Conservation (phyloP, 2,329 filamentous ascomycete genomes). For the Metarhizium rileyi region DNA sequence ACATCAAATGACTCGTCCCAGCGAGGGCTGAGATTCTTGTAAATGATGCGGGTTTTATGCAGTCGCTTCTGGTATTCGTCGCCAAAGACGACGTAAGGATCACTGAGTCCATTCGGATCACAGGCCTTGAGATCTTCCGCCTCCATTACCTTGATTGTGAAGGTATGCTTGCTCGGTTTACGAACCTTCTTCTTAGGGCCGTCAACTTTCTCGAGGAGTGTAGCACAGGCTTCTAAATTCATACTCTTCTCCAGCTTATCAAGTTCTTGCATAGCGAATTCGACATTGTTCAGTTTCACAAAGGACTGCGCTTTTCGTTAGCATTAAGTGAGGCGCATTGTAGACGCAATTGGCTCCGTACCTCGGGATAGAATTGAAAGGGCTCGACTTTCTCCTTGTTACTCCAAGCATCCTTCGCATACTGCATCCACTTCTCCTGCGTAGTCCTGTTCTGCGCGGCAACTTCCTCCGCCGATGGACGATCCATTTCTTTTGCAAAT, state of each 20-base stretch:
- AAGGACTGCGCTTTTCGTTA: conserved; percentile 58
- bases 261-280: conserved; percentile 85
- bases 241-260: conserved; percentile 84
- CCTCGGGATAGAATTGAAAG: conserved; percentile 92
- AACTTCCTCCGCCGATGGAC: conserved; percentile 78
- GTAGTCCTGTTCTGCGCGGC: conserved; percentile 67
- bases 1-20: conserved; percentile 98
- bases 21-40: conserved; percentile 80
- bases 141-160: conserved; percentile 97
- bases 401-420: conserved; percentile 87
- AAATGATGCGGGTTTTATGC: conserved; percentile 87
- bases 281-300: conserved; percentile 95
- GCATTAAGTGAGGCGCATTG: conserved; percentile 8
- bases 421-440: conserved; percentile 87
- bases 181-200: conserved; percentile 56
- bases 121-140: conserved; percentile 97
- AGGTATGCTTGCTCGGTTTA: conserved; percentile 81
- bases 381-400: conserved; percentile 90
- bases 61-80: conserved; percentile 97
- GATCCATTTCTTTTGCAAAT: conserved; percentile 89
- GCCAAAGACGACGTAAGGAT: conserved; percentile 92
- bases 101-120: conserved; percentile 85
- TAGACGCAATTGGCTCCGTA: conserved; percentile 29
- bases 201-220: conserved; percentile 64
- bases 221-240: conserved; percentile 84